phyloP scores from a whole-genome alignment of 163 green algal species.

The Scenedesmus sp. region DNA sequence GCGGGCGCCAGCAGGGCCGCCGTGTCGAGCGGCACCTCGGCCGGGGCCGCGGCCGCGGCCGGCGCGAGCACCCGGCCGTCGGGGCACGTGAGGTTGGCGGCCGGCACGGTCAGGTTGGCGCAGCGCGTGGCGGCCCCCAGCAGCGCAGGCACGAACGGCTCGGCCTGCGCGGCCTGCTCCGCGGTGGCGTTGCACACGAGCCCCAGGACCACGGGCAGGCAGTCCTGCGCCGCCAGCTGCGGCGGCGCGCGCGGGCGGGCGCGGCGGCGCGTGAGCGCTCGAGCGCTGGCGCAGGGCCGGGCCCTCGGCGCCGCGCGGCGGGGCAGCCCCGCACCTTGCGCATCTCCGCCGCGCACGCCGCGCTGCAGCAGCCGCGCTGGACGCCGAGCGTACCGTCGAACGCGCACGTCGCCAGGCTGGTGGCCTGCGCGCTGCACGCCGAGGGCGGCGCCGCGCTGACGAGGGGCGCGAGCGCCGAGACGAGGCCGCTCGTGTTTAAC shows the following conservation, averaged over 20 bases:
- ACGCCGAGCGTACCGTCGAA: slow-evolving; percentile 31
- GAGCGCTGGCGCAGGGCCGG: no score
- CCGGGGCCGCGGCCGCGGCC: no score
- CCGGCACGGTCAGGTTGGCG: neutral
- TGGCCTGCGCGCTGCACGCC: slow-evolving; percentile 1
- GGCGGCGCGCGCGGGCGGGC: neutral
- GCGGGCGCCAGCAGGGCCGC: no score
- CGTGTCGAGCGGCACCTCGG: no score
- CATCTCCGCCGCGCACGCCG: slow-evolving; percentile 6
- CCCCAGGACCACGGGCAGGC: slow-evolving; percentile 20
- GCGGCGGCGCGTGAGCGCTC: neutral
- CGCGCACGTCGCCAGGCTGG: slow-evolving; percentile 21
- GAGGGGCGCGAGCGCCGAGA: slow-evolving; percentile 16
- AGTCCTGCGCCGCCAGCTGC: slow-evolving; percentile 23
- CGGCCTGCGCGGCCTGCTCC: neutral
- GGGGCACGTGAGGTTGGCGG: neutral
- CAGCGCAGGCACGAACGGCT: slow-evolving; percentile 14
- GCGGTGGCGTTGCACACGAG: slow-evolving; percentile 28
- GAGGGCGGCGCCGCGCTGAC: neutral
- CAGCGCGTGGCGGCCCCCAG: slow-evolving; percentile 9
- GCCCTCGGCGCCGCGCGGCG: no score
- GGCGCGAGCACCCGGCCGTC: slow-evolving; percentile 14
- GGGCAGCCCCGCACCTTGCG: slow-evolving; percentile 1
- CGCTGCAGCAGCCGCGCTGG: slow-evolving; percentile 27
- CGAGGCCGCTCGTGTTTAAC: slow-evolving; percentile 3